Percentiles rank a stretch among this genome's conserved stretches.
Conservation (phyloP, 176 grass and related monocot species). For the Cymbopogon citratus region DNA sequence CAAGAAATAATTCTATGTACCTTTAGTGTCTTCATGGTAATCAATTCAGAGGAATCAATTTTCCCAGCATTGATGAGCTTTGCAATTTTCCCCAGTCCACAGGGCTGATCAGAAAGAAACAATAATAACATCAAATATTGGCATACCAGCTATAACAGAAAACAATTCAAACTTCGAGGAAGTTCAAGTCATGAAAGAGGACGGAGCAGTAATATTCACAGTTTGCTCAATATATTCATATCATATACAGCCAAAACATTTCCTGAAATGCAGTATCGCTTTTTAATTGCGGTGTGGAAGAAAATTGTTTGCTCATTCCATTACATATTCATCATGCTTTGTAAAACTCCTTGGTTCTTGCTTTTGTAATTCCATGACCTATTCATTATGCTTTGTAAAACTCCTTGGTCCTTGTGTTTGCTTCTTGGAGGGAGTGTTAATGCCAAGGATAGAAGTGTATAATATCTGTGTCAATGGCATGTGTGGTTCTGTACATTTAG, state of each 20-base stretch:
- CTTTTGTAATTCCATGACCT: not conserved
- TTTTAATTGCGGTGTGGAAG: not conserved
- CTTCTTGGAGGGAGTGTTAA: not conserved
- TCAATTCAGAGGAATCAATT: conserved; percentile 85
- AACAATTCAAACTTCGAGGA: not conserved
- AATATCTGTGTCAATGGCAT: not conserved
- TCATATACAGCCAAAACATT: not conserved
- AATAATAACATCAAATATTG: conserved; percentile 15
- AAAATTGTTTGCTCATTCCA: not conserved
- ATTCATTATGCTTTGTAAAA: not conserved
- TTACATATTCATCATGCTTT: not conserved
- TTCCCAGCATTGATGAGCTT: conserved; percentile 90
- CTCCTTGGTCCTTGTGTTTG: not conserved
- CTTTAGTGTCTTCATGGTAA: conserved; percentile 97
- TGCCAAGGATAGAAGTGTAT: not conserved
- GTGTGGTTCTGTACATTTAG: not conserved
- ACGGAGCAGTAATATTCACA: conserved; percentile 10
- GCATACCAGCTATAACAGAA: not conserved
- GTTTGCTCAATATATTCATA: conserved; percentile 16
- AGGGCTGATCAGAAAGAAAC: conserved; percentile 49
- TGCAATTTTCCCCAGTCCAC: conserved; percentile 87
- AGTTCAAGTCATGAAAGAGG: not conserved
- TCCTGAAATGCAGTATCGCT: not conserved
- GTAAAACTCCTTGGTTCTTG: not conserved
- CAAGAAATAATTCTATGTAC: conserved; percentile 37